Evolutionary conservation across 805 yeast genomes (phyloP), one percentile per base, ranked within the genome.

Genomic region (Sungouiozyma ichnusensis): DNA sequence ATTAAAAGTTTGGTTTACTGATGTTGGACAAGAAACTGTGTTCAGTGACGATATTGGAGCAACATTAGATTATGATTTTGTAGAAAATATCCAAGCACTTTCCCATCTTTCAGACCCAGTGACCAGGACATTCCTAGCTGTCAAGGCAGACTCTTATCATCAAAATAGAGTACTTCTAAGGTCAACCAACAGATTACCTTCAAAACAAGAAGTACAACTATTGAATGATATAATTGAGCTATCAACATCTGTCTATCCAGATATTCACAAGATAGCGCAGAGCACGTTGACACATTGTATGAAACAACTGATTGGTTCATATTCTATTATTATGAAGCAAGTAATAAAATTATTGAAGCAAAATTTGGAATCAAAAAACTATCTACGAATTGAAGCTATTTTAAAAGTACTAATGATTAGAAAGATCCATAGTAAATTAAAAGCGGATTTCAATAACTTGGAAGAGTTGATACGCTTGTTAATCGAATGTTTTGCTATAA

Each of bases 121-220:
- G 48, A 87, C 97, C 0, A 76, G 96, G 54, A 71, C 85, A 1
- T 72, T 83, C 2, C 57, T 86, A n/a, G 94, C 84, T 2, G 75
- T 84, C 0, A 71, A 94, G 42, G 68, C 86, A 13, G 82, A 79
- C 42, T 65, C 79, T 14, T 82, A 77, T 48, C 96, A 88, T 49
- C 75, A 76, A 57, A 79, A 82, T 49, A 73, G 97, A 50, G 74
- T 81, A 19, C 66, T 77, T 1, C 68, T 84, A 32, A 85, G 80
- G 51, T 73, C 86, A 0, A 81, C 90, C 0, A 77, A 83, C 3
- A 70, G 95, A 47, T 65, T 78, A 5, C 84, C 85, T 52, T 74
- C 85, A 0, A 73, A 70, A 6, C 55, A 81, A 8, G 96, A 87
- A 48, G 73, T 68, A 42, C 41, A 66, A 2, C 61, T 92, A 33